These are phyloP conservation scores for Blastocystis sp. DNA, from an alignment of 352 stramenopile genomes.

Conservation along the genomic window DNA sequence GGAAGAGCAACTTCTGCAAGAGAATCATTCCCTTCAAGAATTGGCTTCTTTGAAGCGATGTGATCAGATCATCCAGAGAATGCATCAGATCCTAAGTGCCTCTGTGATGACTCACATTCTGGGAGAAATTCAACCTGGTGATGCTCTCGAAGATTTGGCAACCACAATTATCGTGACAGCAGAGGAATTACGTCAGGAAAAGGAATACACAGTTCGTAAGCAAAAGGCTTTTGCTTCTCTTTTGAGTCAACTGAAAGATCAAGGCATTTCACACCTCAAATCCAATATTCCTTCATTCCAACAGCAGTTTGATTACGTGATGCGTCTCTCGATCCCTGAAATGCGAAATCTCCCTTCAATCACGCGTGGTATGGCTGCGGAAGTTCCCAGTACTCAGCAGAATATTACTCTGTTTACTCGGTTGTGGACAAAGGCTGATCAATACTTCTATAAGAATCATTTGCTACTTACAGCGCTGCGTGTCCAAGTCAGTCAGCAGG, in stretches of 20 bases:
- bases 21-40: background rate
- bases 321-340: constrained; percentile 34
- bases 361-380: background rate
- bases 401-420: background rate
- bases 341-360: background rate
- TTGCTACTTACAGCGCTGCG: constrained; percentile 21
- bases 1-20: background rate
- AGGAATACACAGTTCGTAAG: constrained; percentile 11
- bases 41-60: background rate
- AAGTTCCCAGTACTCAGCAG: background rate
- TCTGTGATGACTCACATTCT: background rate
- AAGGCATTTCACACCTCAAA: constrained; percentile 3
- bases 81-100: background rate
- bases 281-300: background rate
- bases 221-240: constrained; percentile 14
- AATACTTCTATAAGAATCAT: constrained; percentile 55
- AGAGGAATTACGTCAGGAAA: constrained; percentile 15
- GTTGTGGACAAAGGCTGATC: constrained; percentile 18
- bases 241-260: constrained; percentile 8
- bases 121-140: background rate
- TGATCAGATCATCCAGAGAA: background rate
- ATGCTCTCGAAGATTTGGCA: constrained; percentile 22
- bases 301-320: constrained; percentile 18
- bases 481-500: constrained; percentile 21
- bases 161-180: constrained; percentile 31